Percentiles rank a stretch among this genome's conserved stretches.
Evolutionary conservation across 768 basidiomycete genomes (phyloP).

Genomic region (Mycena latifolia): DNA sequence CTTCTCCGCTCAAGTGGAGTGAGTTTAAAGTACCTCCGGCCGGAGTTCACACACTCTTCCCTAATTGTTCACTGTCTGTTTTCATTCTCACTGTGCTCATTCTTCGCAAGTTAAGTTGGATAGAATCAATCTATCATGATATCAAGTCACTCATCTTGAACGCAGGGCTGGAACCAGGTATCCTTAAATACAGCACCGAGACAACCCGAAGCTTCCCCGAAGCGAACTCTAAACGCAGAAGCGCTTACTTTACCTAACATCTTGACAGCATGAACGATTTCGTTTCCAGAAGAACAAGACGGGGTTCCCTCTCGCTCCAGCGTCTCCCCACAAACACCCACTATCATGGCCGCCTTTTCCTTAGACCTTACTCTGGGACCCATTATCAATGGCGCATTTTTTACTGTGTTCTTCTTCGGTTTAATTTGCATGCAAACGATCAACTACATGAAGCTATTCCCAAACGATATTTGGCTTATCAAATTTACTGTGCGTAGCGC

Average conservation of each 20-base stretch:
- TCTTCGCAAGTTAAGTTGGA: background rate
- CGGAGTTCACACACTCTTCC: background rate
- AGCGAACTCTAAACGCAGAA: background rate
- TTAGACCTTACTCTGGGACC: constrained; percentile 20
- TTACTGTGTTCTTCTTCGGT: constrained; percentile 30
- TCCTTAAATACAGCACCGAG: background rate
- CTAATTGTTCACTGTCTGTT: background rate
- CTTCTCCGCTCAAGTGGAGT: too few species aligned
- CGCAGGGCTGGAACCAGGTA: background rate
- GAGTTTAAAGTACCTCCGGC: background rate
- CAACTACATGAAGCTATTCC: constrained; percentile 27
- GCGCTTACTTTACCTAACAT: too few species aligned
- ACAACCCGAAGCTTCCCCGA: constrained; percentile 8
- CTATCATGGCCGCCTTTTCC: constrained; percentile 6
- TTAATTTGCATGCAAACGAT: constrained; percentile 29
- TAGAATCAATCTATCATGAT: background rate
- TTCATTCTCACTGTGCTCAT: background rate
- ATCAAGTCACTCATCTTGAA: background rate
- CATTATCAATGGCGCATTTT: constrained; percentile 20
- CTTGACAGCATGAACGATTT: constrained; percentile 21
- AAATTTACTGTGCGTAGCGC: constrained; percentile 22
- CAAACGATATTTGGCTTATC: constrained; percentile 23
- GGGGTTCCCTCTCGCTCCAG: background rate
- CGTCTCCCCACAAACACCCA: background rate
- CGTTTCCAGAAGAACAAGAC: background rate